These are phyloP conservation scores for Violaceomyces palustris DNA, from an alignment of 1,284 basidiomycete species.

Conservation along the genomic window DNA sequence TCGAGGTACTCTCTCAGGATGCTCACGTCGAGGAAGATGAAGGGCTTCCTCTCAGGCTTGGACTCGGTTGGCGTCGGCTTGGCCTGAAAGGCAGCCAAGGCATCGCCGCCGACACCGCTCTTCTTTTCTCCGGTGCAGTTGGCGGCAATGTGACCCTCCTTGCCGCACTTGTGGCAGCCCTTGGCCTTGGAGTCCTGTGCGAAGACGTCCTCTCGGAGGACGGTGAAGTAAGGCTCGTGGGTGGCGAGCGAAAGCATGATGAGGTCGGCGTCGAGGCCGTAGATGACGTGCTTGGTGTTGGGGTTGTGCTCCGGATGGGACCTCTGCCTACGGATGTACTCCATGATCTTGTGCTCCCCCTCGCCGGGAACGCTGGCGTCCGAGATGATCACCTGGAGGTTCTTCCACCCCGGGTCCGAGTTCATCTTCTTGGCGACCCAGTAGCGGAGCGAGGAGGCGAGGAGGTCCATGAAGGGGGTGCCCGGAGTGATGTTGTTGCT, in stretches of 20 bases:
- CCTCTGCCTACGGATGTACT: conserved; percentile 88
- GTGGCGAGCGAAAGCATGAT: conserved; percentile 98
- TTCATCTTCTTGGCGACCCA: conserved; percentile 97
- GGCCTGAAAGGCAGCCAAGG: conserved; percentile 10
- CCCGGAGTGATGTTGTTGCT: conserved; percentile 96
- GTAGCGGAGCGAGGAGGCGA: conserved; percentile 82
- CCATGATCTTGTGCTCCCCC: conserved; percentile 99
- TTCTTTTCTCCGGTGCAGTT: conserved; percentile 65
- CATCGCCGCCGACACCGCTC: conserved; percentile 57
- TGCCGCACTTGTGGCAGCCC: conserved; percentile 80
- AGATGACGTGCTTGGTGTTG: conserved; percentile 94
- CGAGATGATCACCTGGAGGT: conserved; percentile 79
- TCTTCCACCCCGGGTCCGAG: conserved; percentile 88
- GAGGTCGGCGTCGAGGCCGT: conserved; percentile 95
- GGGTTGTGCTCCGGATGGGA: conserved; percentile 82
- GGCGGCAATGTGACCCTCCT: conserved; percentile 87
- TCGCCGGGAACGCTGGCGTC: conserved; percentile 96
- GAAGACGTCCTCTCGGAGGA: conserved; percentile 97
- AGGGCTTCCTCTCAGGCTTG: conserved; percentile 77
- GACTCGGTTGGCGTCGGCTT: conserved; percentile 8
- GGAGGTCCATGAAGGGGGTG: conserved; percentile 94
- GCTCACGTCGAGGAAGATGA: conserved; percentile 97
- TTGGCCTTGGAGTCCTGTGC: conserved; percentile 62
- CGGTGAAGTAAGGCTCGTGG: conserved; percentile 95
- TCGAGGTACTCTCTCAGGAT: conserved; percentile 94